Percentiles rank a stretch among this genome's conserved stretches.
These are phyloP conservation scores for Collybia mongolica DNA, from an alignment of 768 basidiomycete genomes.

Conservation along the genomic window DNA sequence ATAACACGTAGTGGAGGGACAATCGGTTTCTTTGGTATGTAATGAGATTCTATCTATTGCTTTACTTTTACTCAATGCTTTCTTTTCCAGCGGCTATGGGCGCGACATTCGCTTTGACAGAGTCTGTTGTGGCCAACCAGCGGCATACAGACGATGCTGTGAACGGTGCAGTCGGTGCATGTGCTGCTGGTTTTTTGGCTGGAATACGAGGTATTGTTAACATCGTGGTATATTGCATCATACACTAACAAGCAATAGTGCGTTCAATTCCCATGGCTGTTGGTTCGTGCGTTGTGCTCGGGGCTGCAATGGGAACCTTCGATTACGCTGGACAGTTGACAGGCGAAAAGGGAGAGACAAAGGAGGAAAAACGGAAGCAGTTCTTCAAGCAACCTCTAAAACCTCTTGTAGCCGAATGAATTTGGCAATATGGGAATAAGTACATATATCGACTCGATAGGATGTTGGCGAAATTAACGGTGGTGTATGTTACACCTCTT, in stretches of 20 bases:
- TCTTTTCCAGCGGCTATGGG: conserved; percentile 79
- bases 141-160: conserved; percentile 76
- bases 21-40: conserved; percentile 85
- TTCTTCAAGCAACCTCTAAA: conserved; percentile 81
- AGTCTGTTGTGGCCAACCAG: conserved; percentile 78
- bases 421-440: neutral
- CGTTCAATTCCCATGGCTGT: conserved; percentile 83
- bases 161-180: conserved; percentile 85
- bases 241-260: conserved; percentile 37
- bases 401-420: conserved; percentile 33
- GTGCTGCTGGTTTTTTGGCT: conserved; percentile 91
- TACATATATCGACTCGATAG: neutral
- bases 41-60: conserved; percentile 21
- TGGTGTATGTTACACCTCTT: too few relatives aligned
- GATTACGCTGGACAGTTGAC: conserved; percentile 72
- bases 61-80: neutral
- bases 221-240: too few relatives aligned
- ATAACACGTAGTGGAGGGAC: conserved; percentile 85
- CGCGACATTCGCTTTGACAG: conserved; percentile 79
- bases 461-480: too few relatives aligned
- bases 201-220: conserved; percentile 66
- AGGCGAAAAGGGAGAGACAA: conserved; percentile 39
- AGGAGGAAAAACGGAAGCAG: conserved; percentile 69
- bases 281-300: conserved; percentile 76
- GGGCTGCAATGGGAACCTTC: conserved; percentile 77